Percentiles rank a stretch among this genome's conserved stretches.
These are phyloP conservation scores for Scytalidium sp. DNA, from an alignment of 2,329 filamentous ascomycete genomes.

Conservation along the genomic window DNA sequence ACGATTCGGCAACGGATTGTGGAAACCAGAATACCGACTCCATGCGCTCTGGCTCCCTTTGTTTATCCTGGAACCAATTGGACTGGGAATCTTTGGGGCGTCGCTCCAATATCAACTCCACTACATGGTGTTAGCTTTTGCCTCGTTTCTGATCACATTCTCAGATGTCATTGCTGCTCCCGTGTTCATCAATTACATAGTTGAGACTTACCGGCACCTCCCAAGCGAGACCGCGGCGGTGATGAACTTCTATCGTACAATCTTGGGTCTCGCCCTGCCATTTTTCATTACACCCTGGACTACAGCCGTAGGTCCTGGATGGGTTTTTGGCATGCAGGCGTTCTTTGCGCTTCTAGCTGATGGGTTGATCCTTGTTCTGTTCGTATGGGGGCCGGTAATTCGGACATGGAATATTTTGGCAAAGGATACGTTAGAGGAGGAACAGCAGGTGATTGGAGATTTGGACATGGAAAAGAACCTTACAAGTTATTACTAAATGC, in stretches of 20 bases:
- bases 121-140: constrained; percentile 36
- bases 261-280: constrained; percentile 32
- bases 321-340: constrained; percentile 37
- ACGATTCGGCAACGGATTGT: constrained; percentile 12
- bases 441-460: too few species aligned
- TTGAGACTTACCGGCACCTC: constrained; percentile 31
- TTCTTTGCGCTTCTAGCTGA: constrained; percentile 28
- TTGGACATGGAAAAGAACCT: too few species aligned
- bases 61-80: constrained; percentile 28
- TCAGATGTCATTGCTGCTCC: constrained; percentile 29
- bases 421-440: too few species aligned
- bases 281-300: constrained; percentile 37
- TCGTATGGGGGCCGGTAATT: too few species aligned
- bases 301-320: constrained; percentile 30
- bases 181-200: constrained; percentile 29
- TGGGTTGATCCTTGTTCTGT: constrained; percentile 19
- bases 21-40: constrained; percentile 23
- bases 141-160: constrained; percentile 35
- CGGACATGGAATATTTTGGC: too few species aligned
- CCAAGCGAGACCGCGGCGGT: constrained; percentile 32
- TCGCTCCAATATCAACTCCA: constrained; percentile 35
- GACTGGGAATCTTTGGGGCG: constrained; percentile 33
- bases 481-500: too few species aligned
- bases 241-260: constrained; percentile 30
- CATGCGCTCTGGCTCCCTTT: constrained; percentile 19